Conservation (phyloP, 2,329 filamentous ascomycete species). For the Penicillium sumatraense region DNA sequence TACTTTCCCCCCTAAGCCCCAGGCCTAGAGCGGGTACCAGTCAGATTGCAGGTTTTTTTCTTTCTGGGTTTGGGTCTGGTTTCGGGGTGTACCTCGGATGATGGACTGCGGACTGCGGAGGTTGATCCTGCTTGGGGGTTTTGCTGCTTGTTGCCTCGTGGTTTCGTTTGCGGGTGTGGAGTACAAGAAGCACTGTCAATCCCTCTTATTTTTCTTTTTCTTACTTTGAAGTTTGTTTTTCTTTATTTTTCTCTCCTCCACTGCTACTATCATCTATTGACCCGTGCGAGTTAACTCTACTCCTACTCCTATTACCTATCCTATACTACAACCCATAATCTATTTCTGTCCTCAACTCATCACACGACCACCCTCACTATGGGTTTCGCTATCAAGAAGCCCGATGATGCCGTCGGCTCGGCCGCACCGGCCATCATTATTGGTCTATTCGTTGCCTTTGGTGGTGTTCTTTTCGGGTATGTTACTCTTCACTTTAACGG, state of each 20-base stretch:
- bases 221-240: conserved; percentile 1
- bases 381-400: conserved; percentile 51
- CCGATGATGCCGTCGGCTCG: conserved; percentile 50
- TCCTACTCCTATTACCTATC: not conserved
- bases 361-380: conserved; percentile 30
- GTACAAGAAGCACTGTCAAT: conserved; percentile 12
- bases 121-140: conserved; percentile 1
- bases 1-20: not conserved
- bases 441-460: conserved; percentile 63
- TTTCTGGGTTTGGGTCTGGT: not conserved
- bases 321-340: not conserved
- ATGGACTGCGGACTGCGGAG: conserved; percentile 1
- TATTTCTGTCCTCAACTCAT: not conserved
- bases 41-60: not conserved
- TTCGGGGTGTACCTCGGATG: conserved; percentile 2
- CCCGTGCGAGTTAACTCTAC: not conserved
- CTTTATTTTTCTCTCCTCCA: not conserved
- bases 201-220: conserved; percentile 10
- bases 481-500: conserved; percentile 19
- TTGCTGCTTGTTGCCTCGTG: conserved; percentile 4
- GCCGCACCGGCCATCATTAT: conserved; percentile 57
- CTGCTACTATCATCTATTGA: not conserved
- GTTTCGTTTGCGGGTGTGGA: conserved; percentile 8
- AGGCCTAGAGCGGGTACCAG: not conserved
- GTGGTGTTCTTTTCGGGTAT: conserved; percentile 62